Conservation (phyloP, 2,329 filamentous ascomycete genomes). For the Exophiala xenobiotica region DNA sequence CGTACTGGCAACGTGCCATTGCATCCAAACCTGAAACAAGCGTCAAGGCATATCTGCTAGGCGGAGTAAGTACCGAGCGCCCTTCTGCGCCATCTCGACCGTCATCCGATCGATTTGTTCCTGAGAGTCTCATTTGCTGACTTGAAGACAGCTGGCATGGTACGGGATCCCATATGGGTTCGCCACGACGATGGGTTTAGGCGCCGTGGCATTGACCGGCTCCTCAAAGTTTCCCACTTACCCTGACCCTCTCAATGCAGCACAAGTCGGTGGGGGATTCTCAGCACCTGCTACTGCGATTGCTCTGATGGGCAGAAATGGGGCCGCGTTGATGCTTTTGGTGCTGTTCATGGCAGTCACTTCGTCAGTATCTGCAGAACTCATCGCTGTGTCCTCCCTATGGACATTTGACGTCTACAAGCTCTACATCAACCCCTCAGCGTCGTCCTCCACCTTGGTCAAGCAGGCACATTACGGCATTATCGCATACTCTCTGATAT, state of each 20-base stretch:
- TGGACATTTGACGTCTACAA: constrained; percentile 86
- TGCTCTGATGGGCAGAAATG: constrained; percentile 74
- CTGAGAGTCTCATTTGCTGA: background rate
- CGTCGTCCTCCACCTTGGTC: constrained; percentile 72
- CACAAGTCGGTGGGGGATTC: constrained; percentile 76
- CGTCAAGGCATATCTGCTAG: constrained; percentile 45
- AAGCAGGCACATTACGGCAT: constrained; percentile 74
- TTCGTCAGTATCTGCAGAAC: constrained; percentile 73
- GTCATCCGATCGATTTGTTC: background rate
- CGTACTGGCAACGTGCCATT: constrained; percentile 48
- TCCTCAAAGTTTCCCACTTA: constrained; percentile 59
- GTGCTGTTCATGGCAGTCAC: constrained; percentile 91
- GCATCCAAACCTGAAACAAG: constrained; percentile 43
- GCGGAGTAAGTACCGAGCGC: constrained; percentile 36
- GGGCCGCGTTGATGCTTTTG: constrained; percentile 72
- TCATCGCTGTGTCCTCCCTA: constrained; percentile 85
- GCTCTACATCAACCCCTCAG: constrained; percentile 76
- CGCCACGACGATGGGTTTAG: constrained; percentile 82
- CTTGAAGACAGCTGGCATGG: constrained; percentile 61
- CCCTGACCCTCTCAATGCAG: constrained; percentile 65
- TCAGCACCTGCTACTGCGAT: constrained; percentile 83
- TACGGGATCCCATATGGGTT: constrained; percentile 90
- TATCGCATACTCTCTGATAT: constrained; percentile 71
- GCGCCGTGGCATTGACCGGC: constrained; percentile 74
- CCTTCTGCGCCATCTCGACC: background rate